phyloP scores from a whole-genome alignment of 208 protist genomes.

The Acanthamoeba culbertsoni region DNA sequence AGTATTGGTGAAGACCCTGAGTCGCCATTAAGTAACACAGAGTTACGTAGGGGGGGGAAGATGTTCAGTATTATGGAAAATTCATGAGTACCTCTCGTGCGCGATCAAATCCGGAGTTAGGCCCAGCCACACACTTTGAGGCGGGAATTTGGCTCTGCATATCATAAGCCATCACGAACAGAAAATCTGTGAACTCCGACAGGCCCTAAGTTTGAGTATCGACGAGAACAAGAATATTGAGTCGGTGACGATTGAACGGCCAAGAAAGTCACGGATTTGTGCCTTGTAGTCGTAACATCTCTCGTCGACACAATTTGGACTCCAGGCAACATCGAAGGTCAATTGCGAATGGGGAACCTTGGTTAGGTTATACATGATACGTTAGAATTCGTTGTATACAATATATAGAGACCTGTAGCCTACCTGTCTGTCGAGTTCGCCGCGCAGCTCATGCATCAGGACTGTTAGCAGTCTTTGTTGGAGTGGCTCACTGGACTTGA shows the following conservation, averaged over 20 bases:
- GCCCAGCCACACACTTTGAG: slow-evolving; percentile 45
- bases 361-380: neutral
- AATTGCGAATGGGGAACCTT: neutral
- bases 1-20: neutral
- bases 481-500: neutral
- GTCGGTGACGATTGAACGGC: too few relatives aligned
- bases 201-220: neutral
- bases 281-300: slow-evolving; percentile 54
- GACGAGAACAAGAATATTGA: neutral
- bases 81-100: slow-evolving; percentile 10
- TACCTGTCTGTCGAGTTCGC: neutral
- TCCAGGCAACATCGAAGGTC: slow-evolving; percentile 51
- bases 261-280: neutral
- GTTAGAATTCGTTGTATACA: neutral
- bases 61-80: too few relatives aligned
- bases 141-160: slow-evolving; percentile 60
- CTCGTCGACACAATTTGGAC: slow-evolving; percentile 38
- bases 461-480: neutral
- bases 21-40: neutral
- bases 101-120: slow-evolving; percentile 15
- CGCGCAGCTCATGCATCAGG: slow-evolving; percentile 44
- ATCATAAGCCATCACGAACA: slow-evolving; percentile 62
- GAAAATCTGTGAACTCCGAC: slow-evolving; percentile 6
- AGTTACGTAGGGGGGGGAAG: too few relatives aligned
- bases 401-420: neutral